Percentiles rank a stretch among this genome's conserved stretches.
Evolutionary conservation across 2,329 filamentous ascomycete species (phyloP).

Genomic region (Phaeosphaeriaceae sp.): DNA sequence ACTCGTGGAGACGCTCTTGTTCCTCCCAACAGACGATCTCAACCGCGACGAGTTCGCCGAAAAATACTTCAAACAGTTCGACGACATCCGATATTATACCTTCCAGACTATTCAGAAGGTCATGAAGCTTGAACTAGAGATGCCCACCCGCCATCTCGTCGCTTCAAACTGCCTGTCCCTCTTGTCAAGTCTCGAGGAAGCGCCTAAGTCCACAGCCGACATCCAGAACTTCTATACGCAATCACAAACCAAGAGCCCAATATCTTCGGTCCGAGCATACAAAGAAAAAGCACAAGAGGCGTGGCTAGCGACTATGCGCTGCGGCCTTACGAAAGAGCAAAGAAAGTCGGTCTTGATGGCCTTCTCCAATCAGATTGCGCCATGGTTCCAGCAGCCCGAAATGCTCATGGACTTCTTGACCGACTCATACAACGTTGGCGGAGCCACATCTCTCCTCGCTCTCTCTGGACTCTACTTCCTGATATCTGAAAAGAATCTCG

Average conservation of each 20-base stretch:
- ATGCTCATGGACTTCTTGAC: slow-evolving; percentile 95
- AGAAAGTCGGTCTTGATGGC: slow-evolving; percentile 79
- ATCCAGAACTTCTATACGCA: slow-evolving; percentile 73
- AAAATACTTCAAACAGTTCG: slow-evolving; percentile 79
- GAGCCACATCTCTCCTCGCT: slow-evolving; percentile 84
- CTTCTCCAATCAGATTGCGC: slow-evolving; percentile 79
- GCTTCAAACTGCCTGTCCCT: slow-evolving; percentile 66
- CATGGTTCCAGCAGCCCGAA: slow-evolving; percentile 89
- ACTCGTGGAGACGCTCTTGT: slow-evolving; percentile 69
- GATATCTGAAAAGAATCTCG: slow-evolving; percentile 90
- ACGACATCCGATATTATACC: slow-evolving; percentile 85
- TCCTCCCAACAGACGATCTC: slow-evolving; percentile 62
- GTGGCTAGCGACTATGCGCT: slow-evolving; percentile 79
- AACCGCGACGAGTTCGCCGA: slow-evolving; percentile 76
- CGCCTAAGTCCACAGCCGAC: slow-evolving; percentile 71
- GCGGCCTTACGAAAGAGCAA: slow-evolving; percentile 72
- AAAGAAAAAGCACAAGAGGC: slow-evolving; percentile 84
- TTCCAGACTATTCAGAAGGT: slow-evolving; percentile 69
- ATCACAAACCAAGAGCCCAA: slow-evolving; percentile 68
- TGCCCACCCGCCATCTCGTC: slow-evolving; percentile 26
- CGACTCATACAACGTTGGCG: slow-evolving; percentile 88
- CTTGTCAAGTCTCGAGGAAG: slow-evolving; percentile 71
- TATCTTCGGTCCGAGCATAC: slow-evolving; percentile 70
- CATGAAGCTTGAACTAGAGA: slow-evolving; percentile 41
- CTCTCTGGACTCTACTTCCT: slow-evolving; percentile 94